phyloP scores from a whole-genome alignment of 2,329 filamentous ascomycete species.

The Fusarium sp. region DNA sequence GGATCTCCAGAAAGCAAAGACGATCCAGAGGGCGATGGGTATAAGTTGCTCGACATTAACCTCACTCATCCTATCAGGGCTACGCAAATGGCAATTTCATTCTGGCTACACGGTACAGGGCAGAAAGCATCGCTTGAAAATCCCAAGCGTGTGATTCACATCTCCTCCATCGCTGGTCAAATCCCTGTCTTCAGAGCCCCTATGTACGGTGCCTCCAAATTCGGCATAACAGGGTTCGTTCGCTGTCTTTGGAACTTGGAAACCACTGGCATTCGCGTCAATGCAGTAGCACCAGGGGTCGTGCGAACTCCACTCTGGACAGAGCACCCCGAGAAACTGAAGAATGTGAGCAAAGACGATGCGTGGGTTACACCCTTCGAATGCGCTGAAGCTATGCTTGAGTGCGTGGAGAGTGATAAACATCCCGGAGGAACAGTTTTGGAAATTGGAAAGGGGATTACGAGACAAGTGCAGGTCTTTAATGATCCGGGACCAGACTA shows the following conservation, averaged over 20 bases:
- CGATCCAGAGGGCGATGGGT: constrained; percentile 46
- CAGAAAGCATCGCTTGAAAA: constrained; percentile 39
- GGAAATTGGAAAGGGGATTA: constrained; percentile 53
- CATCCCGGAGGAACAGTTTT: constrained; percentile 56
- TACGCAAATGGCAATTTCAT: constrained; percentile 55
- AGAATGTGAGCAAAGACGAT: constrained; percentile 52
- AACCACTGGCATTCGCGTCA: constrained; percentile 53
- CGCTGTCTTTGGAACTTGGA: constrained; percentile 56
- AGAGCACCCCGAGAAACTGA: constrained; percentile 58
- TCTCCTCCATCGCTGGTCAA: constrained; percentile 55
- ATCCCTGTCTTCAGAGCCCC: constrained; percentile 51
- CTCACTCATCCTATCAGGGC: constrained; percentile 56
- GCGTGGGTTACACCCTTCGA: constrained; percentile 57
- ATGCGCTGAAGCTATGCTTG: constrained; percentile 59
- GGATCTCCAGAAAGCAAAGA: constrained; percentile 52
- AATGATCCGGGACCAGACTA: constrained; percentile 56
- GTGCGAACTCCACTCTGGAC: constrained; percentile 60
- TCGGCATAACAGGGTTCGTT: constrained; percentile 55
- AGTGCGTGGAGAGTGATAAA: constrained; percentile 51
- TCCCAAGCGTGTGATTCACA: constrained; percentile 54
- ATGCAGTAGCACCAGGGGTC: constrained; percentile 58
- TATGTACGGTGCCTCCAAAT: constrained; percentile 56
- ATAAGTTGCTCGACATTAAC: constrained; percentile 56
- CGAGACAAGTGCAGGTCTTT: constrained; percentile 50
- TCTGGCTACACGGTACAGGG: constrained; percentile 50